These are phyloP conservation scores for Phialophora macrospora DNA, from an alignment of 2,329 filamentous ascomycete species.

Conservation along the genomic window DNA sequence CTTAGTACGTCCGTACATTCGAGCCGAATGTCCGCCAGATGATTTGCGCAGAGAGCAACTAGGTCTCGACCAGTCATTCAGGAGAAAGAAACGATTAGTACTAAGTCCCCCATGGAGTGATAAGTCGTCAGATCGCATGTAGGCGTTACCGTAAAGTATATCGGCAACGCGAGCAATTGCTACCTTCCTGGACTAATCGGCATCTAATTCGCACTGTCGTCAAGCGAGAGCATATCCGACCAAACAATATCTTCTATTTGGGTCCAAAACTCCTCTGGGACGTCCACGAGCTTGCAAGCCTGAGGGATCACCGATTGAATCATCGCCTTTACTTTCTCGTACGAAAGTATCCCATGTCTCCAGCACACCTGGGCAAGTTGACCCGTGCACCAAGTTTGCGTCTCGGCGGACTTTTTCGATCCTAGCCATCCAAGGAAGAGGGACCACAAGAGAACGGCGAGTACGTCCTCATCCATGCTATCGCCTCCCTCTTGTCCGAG, in stretches of 20 bases:
- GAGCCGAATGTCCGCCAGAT: no score
- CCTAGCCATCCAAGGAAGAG: slow-evolving; percentile 27
- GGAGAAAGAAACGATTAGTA: no score
- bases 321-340: slow-evolving; percentile 4
- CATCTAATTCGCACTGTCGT: background rate
- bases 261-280: slow-evolving; percentile 18
- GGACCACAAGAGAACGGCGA: slow-evolving; percentile 26
- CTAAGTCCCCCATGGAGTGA: no score
- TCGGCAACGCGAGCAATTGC: background rate
- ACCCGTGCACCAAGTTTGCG: slow-evolving; percentile 18
- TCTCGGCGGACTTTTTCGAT: slow-evolving; percentile 5
- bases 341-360: slow-evolving; percentile 24
- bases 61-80: no score
- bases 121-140: no score
- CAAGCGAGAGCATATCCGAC: slow-evolving; percentile 17
- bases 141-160: background rate
- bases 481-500: background rate
- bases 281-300: slow-evolving; percentile 8
- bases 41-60: no score
- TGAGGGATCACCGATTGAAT: slow-evolving; percentile 26
- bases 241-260: slow-evolving; percentile 20
- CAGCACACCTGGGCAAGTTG: slow-evolving; percentile 25
- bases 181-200: background rate
- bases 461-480: background rate
- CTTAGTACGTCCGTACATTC: no score